Evolutionary conservation across 2,329 filamentous ascomycete species (phyloP), one percentile per base, ranked within the genome.

Genomic region (Phialocephala sp.): DNA sequence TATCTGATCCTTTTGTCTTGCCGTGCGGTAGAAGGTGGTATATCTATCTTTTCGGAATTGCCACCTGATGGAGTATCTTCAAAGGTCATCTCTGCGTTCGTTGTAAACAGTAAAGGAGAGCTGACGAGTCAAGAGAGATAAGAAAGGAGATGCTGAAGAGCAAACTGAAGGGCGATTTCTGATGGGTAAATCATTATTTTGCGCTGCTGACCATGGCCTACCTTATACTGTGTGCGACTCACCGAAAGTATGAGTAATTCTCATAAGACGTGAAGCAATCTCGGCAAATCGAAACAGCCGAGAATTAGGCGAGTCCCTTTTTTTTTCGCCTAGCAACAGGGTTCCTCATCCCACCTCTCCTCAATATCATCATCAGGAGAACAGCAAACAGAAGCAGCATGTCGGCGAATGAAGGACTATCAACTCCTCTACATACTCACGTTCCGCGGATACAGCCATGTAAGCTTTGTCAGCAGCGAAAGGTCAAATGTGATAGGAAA

Each of bases 401-500:
- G 58, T 54, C 12, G 37, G 2, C 56, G 32, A 54, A 43, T 18
- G 35, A 27, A 37, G 24, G 45, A 22, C 8, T 11, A 18, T 24
- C 41, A 41, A 15, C 18, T 24, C 37, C 8, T 50, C 27, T 8
- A 9, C 3, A 2, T 14, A 32, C 47, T 52, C 50, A 54, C 24
- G 24, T 14, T 8, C 50, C 50, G 4, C 22, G 50, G 6, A 54
- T 32, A 15, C 50, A 54, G 24, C 50, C 39, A 32, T 59, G 52
- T 37, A 57, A 32, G 24, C 11, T 27, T 8, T 68, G 66, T 54
- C 63, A 62, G 24, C 59, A 68, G 58, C 60, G 66, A 20, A 68
- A 68, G 55, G 60, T 68, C 65, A 67, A 70, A 71, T 83, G 81
- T 67, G 77, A 83, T 67, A 76, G 77, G 52, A 67, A 67, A 15